These are phyloP conservation scores for Colletotrichum sp. DNA, from an alignment of 2,329 filamentous ascomycete species.

Conservation along the genomic window DNA sequence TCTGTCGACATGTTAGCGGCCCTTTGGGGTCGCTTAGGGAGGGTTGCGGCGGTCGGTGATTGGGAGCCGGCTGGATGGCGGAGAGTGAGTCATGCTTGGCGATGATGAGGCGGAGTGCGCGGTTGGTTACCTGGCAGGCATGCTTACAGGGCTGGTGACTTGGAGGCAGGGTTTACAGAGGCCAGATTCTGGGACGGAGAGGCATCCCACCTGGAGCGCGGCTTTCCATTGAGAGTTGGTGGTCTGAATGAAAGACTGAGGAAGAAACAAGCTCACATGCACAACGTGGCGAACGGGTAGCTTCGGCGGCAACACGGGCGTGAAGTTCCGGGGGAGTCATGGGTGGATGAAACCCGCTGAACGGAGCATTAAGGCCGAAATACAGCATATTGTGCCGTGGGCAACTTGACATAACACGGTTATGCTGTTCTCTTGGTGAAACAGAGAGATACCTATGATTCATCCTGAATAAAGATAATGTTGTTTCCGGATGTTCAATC, in stretches of 20 bases:
- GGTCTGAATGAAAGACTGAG: background rate
- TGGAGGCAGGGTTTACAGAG: background rate
- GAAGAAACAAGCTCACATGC: background rate
- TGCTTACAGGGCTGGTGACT: background rate
- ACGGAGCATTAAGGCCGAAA: background rate
- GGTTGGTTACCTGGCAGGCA: conserved; percentile 12
- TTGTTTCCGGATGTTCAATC: background rate
- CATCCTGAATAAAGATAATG: background rate
- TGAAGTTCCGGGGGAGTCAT: background rate
- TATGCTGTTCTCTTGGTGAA: background rate
- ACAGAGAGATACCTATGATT: background rate
- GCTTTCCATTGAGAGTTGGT: background rate
- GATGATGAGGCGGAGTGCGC: conserved; percentile 3
- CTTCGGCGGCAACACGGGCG: background rate
- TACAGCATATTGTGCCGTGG: background rate
- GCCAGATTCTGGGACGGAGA: background rate
- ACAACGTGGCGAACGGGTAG: background rate
- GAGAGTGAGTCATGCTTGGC: conserved; percentile 17
- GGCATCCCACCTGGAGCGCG: background rate
- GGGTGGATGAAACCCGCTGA: background rate
- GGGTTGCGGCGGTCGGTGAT: background rate
- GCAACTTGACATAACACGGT: background rate
- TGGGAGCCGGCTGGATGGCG: background rate
- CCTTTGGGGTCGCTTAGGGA: background rate
- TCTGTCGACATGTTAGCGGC: background rate